Percentiles rank a stretch among this genome's conserved stretches.
These are phyloP conservation scores for Elaeis guineensis DNA, from an alignment of 176 grass and related monocot genomes.

Conservation along the genomic window DNA sequence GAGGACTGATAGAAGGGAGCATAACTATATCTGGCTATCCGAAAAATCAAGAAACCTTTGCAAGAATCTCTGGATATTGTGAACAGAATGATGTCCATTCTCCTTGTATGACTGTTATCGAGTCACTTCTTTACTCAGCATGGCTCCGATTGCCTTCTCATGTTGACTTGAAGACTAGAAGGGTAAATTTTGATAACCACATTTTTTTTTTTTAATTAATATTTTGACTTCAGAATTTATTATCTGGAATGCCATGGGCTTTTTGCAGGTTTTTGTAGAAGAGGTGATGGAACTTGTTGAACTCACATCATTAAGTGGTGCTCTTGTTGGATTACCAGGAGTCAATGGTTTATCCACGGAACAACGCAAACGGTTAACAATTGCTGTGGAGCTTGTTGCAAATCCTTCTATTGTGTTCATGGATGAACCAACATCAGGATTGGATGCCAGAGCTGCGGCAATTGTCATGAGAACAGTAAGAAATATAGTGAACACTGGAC, in stretches of 20 bases:
- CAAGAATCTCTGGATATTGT: conserved; percentile 83
- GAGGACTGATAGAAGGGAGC: conserved; percentile 74
- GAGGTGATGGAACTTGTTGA: conserved; percentile 99
- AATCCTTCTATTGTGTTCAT: conserved; percentile 99
- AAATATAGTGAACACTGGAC: conserved; percentile 93
- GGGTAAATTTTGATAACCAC: conserved; percentile 27
- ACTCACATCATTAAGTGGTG: conserved; percentile 72
- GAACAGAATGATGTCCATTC: conserved; percentile 96
- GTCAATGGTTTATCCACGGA: conserved; percentile 89
- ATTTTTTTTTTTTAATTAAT: too few relatives aligned
- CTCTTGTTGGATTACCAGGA: conserved; percentile 86
- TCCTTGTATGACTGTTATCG: conserved; percentile 71
- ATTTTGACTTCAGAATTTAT: too few relatives aligned
- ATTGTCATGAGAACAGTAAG: conserved; percentile 99
- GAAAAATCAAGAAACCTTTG: conserved; percentile 88
- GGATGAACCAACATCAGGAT: conserved; percentile 95
- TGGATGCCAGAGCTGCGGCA: conserved; percentile 94
- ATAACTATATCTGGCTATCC: conserved; percentile 82
- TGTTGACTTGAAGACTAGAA: conserved; percentile 61
- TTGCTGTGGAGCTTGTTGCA: conserved; percentile 93
- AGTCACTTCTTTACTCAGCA: conserved; percentile 72
- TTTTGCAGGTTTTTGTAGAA: conserved; percentile 79
- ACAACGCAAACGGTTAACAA: conserved; percentile 93
- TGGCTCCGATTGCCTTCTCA: conserved; percentile 83
- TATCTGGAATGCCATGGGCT: neutral